Base-by-base conservation (phyloP, 1,284 basidiomycete species). In the Hemileia vastatrix region DNA sequence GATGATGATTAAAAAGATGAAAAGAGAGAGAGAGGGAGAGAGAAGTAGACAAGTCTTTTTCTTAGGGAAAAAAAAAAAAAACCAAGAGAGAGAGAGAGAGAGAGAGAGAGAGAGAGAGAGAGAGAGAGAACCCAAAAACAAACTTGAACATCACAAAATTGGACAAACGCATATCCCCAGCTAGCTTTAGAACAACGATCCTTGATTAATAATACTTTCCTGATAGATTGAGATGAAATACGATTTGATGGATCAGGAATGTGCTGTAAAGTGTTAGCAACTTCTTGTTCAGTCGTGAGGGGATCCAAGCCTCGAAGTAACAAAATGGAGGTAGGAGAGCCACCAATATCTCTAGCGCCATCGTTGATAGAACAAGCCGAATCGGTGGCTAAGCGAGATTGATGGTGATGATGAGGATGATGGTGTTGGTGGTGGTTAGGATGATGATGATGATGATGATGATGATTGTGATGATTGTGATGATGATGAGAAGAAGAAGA, bases 301-400 rank as follows among this genome's bases (percentile, higher is more conserved):
- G 85, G 83, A 72, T 94, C 90, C 43, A 96, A 80, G 6, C 89
- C 88, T 45, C 92, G 84, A 69, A 96, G 85, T 33, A 96, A 81
- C 6, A 96, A 78, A 4, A 94, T 84, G 4, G 77, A 71, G 32
- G 76, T 77, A 0, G 48, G 88, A 2, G 84, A 77, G 65, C 86
- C 88, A 65, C 89, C 92, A 71, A 96, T 93, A 77, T 96, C 92
- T 54, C 90, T 82, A 64, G 88, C 94, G 1, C 92, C 92, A 71
- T 96, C 92, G 72, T 94, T 94, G 68, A 70, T 60, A 57, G 84
- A 84, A 62, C 81, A 81, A 33, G 59, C 48, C 51, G 82, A 80
- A 54, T 80, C 82, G 36, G 79, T 76, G 32, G 40, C 66, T 56
- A 33, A 52, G 51, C 49, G 61, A n/a, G n/a, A n/a, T n/a, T n/a